Conservation (phyloP, 208 protist species). For the Angomonas ambiguus region DNA sequence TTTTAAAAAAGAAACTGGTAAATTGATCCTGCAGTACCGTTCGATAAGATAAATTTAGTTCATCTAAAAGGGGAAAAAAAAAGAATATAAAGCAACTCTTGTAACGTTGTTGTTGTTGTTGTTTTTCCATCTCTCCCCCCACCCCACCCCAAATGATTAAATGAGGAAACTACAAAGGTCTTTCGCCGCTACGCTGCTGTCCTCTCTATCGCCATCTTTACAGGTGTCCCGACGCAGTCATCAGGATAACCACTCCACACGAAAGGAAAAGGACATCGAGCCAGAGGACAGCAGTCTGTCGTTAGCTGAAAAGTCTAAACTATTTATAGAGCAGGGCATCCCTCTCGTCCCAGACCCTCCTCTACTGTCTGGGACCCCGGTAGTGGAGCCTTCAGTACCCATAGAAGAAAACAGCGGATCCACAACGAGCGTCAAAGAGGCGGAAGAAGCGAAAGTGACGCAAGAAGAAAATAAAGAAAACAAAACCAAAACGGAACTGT, state of each 20-base stretch:
- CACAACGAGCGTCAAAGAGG: not conserved
- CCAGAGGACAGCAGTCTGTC: not conserved
- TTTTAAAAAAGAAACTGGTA: too few species aligned
- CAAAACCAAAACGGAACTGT: not conserved
- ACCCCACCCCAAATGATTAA: not conserved
- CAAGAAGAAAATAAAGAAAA: conserved; percentile 1
- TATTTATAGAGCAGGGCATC: not conserved
- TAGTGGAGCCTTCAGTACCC: not conserved
- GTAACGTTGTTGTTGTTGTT: not conserved
- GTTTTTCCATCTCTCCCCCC: not conserved
- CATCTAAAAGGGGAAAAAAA: not conserved
- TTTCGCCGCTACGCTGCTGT: not conserved
- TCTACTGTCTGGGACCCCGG: too few species aligned
- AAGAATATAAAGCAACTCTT: not conserved
- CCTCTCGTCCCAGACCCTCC: not conserved
- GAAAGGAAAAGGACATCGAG: not conserved
- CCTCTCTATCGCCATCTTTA: not conserved
- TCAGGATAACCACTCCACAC: not conserved
- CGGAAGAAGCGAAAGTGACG: not conserved
- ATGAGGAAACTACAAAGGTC: not conserved
- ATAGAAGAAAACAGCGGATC: not conserved
- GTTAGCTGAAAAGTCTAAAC: not conserved
- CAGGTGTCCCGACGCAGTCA: not conserved
- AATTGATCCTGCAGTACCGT: too few species aligned
- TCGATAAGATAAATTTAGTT: too few species aligned